A percentile compares a stretch with the other conserved stretches of the same genome.
Evolutionary conservation across 2,329 filamentous ascomycete species (phyloP).

Genomic region (Colletotrichum sp.): DNA sequence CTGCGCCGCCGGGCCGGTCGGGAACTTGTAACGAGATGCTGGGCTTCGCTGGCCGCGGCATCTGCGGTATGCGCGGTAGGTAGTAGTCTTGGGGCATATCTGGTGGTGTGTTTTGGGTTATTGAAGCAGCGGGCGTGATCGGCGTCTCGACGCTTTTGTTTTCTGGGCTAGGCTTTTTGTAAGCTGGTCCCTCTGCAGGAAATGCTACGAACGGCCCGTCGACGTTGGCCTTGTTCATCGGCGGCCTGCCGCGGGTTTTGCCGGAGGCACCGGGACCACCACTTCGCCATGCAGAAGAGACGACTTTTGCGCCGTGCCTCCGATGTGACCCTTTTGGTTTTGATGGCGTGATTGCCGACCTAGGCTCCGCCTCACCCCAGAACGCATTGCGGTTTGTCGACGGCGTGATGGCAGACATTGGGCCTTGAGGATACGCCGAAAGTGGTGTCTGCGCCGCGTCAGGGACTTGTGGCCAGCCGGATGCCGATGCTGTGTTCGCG

Average conservation of each 20-base stretch:
- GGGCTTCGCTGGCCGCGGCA: conserved; percentile 34
- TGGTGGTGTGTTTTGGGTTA: conserved; percentile 2
- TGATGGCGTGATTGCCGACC: conserved; percentile 75
- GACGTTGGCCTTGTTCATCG: conserved; percentile 64
- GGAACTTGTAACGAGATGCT: conserved; percentile 46
- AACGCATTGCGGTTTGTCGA: conserved; percentile 52
- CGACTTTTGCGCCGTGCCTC: conserved; percentile 80
- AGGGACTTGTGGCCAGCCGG: conserved; percentile 49
- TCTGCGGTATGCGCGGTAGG: not conserved
- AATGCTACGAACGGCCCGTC: conserved; percentile 75
- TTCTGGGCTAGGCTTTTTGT: conserved; percentile 45
- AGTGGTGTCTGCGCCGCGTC: conserved; percentile 66
- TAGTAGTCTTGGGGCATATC: not conserved
- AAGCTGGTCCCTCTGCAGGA: conserved; percentile 60
- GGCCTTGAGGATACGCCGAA: conserved; percentile 69
- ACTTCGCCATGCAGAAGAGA: conserved; percentile 88
- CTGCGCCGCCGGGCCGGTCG: conserved; percentile 62
- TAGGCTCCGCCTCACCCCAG: conserved; percentile 69
- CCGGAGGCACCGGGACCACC: conserved; percentile 62
- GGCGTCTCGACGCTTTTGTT: conserved; percentile 30
- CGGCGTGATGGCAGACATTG: conserved; percentile 73
- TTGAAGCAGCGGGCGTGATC: not conserved
- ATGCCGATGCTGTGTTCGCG: conserved; percentile 33
- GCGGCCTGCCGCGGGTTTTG: conserved; percentile 81
- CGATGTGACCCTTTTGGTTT: conserved; percentile 57